Base-by-base conservation (phyloP, 306 rosid genomes). In the Medicago arabica region DNA sequence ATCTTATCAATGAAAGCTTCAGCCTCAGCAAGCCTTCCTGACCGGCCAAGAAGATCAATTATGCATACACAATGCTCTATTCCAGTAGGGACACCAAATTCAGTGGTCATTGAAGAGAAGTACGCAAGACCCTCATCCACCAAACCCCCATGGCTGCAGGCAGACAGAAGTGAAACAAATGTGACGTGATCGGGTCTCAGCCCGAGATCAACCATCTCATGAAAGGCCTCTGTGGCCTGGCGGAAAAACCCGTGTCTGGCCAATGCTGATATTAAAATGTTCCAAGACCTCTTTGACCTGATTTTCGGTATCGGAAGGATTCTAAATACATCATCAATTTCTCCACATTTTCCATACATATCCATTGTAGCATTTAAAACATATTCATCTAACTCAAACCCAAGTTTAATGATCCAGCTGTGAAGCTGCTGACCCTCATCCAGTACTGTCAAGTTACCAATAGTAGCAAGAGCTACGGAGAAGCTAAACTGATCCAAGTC, bases 301-400 rank as follows among this genome's bases (percentile, higher is more conserved):
- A 49, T 60, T 55, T 72, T 69, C 23, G 91, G 88, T 18, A 49
- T 78, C 57, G 92, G 97, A 68, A 87, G 86, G 38, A 92, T 75
- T 83, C 69, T 85, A 71, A 90, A 72, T 57, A 91, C 96, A 73
- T 87, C 92, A 67, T 89, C 91, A 67, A 92, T 81, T 76, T 90
- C 95, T 58, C 97, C 96, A 72, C 98, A 95, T 83, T 92, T 95
- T 80, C 91, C 98, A 74, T 92, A 92, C 98, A 95, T 95, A 83
- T 89, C 97, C 98, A 95, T 95, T 21, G 85, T 85, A 78, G 95
- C 87, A 83, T 90, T 92, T 68, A 86, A 74, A 67, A 90, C 86
- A 28, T 84, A 95, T 83, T 86, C 80, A 71, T 92, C 91, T 21
- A 85, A 85, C 44, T 90, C 89, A n/a, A 87, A 77, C 41, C 97